Conservation (phyloP, 345 rosid species). For the Erysimum cheiranthoides region DNA sequence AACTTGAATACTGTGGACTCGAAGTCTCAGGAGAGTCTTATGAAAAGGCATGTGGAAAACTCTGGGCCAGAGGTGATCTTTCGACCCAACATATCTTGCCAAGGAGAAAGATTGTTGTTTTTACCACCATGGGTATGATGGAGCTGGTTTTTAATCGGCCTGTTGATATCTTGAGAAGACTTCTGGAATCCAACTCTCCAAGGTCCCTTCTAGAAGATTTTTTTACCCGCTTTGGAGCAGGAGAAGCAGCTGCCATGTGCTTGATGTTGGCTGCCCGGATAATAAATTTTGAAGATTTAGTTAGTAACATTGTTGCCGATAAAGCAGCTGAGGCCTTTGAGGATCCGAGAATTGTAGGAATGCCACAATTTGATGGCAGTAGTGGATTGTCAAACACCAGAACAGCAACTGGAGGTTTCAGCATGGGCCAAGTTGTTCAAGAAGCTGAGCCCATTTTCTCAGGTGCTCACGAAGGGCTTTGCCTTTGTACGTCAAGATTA, state of each 20-base stretch:
- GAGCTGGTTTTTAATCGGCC: constrained; percentile 97
- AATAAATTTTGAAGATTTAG: constrained; percentile 75
- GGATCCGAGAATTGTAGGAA: constrained; percentile 95
- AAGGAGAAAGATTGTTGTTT: constrained; percentile 79
- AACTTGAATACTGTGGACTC: constrained; percentile 77
- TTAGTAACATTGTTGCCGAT: constrained; percentile 77
- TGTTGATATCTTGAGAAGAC: constrained; percentile 87
- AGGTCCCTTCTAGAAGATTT: constrained; percentile 89
- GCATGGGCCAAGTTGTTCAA: constrained; percentile 99
- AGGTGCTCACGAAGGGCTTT: constrained; percentile 94
- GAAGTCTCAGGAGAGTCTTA: constrained; percentile 72
- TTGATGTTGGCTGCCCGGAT: constrained; percentile 92
- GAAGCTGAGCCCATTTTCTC: constrained; percentile 96
- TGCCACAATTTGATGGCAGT: constrained; percentile 93
- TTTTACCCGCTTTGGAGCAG: constrained; percentile 93
- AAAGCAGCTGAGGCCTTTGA: constrained; percentile 97
- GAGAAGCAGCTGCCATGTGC: constrained; percentile 99
- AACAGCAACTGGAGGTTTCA: constrained; percentile 87
- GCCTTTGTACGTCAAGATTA: constrained; percentile 91
- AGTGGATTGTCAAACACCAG: constrained; percentile 80
- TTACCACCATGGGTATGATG: constrained; percentile 98
- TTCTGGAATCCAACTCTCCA: constrained; percentile 84
- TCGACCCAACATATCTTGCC: constrained; percentile 91
- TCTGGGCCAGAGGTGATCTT: constrained; percentile 98
- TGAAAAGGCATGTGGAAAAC: constrained; percentile 83